Base-by-base conservation (phyloP, 2,329 filamentous ascomycete genomes). In the Alternaria atra region DNA sequence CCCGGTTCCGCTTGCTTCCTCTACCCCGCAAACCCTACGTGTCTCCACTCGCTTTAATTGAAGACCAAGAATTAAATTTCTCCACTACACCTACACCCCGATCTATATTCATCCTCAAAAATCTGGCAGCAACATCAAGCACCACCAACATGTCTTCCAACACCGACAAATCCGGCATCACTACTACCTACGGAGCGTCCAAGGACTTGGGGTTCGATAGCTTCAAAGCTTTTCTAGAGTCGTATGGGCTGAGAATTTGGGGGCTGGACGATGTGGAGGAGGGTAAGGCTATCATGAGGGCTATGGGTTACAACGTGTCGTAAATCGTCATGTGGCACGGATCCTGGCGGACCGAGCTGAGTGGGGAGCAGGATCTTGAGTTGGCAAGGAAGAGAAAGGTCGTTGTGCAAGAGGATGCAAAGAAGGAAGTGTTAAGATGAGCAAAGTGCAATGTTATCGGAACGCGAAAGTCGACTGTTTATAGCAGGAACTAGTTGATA, bases 221-320 rank as follows among this genome's bases (percentile, higher is more conserved):
- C 48, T 70, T 71, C 42, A 47, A 51, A 6, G 46, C 55, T n/a
- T 72, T 72, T 32, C 54, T 71, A 3, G 35, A 61, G 13, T 60
- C 65, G 0, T 67, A 67, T 52, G 65, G 68, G 4, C 32, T 70
- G 13, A 30, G 54, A 2, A 35, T 68, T 1, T 58, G 35, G 8
- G 57, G 65, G 3, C 1, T 17, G 4, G 61, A 68, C 8, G 68
- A 71, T 55, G 60, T 69, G 13, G 10, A 72, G 35, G 66, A 73
- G 51, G 70, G 64, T 30, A 72, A 57, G 53, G 60, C 55, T 3
- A 68, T 73, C 20, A 20, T 72, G 61, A 58, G 60, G 56, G 66
- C 13, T 2, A 70, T 70, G 67, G 63, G 68, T 6, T 71, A 71
- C 59, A 52, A 55, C 8, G 53, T 64, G 10, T 60, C 42, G 4